Evolutionary conservation across 1,284 basidiomycete species (phyloP).

Genomic region (Erythrobasidium hasegawianum): DNA sequence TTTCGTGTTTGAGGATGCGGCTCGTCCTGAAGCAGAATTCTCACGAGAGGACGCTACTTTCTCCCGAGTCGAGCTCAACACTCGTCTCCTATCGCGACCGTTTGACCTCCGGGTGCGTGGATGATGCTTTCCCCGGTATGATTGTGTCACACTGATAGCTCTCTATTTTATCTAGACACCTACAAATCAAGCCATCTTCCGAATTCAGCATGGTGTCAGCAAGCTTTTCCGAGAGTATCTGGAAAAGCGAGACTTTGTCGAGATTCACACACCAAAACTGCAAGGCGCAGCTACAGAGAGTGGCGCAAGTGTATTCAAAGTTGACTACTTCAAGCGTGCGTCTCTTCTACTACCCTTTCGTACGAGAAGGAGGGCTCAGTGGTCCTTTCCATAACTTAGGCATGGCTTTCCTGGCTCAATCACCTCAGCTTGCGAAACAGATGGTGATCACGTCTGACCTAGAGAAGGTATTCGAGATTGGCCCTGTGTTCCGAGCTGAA

Average conservation of each 20-base stretch:
- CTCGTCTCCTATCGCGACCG: conserved; percentile 90
- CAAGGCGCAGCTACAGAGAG: conserved; percentile 96
- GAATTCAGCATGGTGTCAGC: conserved; percentile 80
- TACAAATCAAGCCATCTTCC: conserved; percentile 96
- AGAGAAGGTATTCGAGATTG: conserved; percentile 96
- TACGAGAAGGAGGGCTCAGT: no score
- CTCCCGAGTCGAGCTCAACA: conserved; percentile 72
- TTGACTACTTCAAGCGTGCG: conserved; percentile 91
- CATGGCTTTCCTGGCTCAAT: conserved; percentile 89
- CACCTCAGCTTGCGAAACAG: conserved; percentile 95
- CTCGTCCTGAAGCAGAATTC: conserved; percentile 72
- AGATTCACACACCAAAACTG: conserved; percentile 97
- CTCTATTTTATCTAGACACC: no score
- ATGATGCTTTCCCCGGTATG: no score
- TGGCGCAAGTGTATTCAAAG: conserved; percentile 95
- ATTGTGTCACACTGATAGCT: no score
- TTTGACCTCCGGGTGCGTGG: conserved; percentile 81
- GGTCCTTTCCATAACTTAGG: no score
- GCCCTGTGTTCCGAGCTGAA: conserved; percentile 50
- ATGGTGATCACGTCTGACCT: conserved; percentile 99
- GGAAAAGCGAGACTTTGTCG: conserved; percentile 70
- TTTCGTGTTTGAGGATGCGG: conserved; percentile 91
- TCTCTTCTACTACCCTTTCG: no score
- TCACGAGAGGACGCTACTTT: conserved; percentile 58
- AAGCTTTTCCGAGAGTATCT: conserved; percentile 85